Evolutionary conservation across 345 rosid genomes (phyloP).

Genomic region (Nasturtium officinale): DNA sequence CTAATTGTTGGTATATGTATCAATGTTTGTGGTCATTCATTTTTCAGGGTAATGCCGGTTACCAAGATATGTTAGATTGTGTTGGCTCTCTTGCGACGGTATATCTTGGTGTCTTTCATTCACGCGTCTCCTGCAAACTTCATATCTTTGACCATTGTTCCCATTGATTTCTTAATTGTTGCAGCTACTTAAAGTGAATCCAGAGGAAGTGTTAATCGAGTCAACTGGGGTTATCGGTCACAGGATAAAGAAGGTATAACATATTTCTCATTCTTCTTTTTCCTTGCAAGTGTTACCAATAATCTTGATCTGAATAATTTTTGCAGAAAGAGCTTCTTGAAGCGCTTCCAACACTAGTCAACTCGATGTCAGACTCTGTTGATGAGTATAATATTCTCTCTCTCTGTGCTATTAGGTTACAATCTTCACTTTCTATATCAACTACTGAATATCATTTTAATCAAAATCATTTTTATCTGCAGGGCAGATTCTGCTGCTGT

Average conservation of each 20-base stretch:
- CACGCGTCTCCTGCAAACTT: neutral
- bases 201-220: constrained; percentile 75
- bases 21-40: neutral
- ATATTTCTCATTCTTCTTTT: neutral
- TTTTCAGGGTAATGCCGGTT: constrained; percentile 91
- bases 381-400: constrained; percentile 55
- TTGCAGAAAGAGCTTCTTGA: constrained; percentile 75
- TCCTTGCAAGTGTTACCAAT: neutral
- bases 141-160: constrained; percentile 7
- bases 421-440: neutral
- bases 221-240: constrained; percentile 97
- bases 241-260: constrained; percentile 78
- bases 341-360: constrained; percentile 73
- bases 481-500: constrained; percentile 96
- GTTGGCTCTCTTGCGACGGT: constrained; percentile 69
- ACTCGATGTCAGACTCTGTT: constrained; percentile 60
- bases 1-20: neutral
- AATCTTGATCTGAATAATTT: neutral
- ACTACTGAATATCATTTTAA: constrained; percentile 15
- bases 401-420: neutral
- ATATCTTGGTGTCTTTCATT: constrained; percentile 24
- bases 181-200: constrained; percentile 66
- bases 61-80: constrained; percentile 80
- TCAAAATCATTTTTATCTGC: constrained; percentile 40
- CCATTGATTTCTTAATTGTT: constrained; percentile 21